These are phyloP conservation scores for Tausonia pullulans DNA, from an alignment of 1,284 basidiomycete species.

Conservation along the genomic window DNA sequence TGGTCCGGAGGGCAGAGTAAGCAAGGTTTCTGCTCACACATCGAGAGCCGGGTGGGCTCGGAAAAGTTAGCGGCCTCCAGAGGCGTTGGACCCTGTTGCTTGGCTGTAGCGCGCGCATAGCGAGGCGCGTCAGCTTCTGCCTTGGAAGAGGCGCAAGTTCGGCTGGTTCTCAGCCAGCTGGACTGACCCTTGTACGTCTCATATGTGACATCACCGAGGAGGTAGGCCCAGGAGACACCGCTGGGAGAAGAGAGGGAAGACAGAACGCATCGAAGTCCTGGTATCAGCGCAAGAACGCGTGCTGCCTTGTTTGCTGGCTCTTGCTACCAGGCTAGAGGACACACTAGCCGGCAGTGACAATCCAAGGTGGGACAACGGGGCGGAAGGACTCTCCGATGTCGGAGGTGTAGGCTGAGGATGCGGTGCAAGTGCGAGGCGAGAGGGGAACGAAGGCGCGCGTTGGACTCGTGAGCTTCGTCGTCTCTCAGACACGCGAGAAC, in stretches of 20 bases:
- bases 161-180: too few relatives aligned
- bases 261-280: too few relatives aligned
- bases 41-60: conserved; percentile 56
- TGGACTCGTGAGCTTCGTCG: conserved; percentile 57
- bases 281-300: too few relatives aligned
- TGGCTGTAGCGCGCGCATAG: conserved; percentile 33
- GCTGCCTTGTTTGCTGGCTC: too few relatives aligned
- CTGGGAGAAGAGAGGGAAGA: conserved; percentile 35
- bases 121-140: too few relatives aligned
- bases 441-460: conserved; percentile 64
- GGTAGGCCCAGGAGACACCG: conserved; percentile 70
- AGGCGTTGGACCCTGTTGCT: conserved; percentile 56
- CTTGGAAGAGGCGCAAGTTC: too few relatives aligned
- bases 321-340: not conserved
- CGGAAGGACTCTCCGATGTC: conserved; percentile 89
- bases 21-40: conserved; percentile 33
- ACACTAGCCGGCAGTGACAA: conserved; percentile 50
- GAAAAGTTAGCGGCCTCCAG: conserved; percentile 65
- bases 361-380: conserved; percentile 64
- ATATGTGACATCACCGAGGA: conserved; percentile 71
- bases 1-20: not conserved
- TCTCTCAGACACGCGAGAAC: not conserved
- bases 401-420: conserved; percentile 47
- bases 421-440: conserved; percentile 52
- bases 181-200: conserved; percentile 63